A percentile compares a stretch with the other conserved stretches of the same genome.
phyloP scores from a whole-genome alignment of 2,329 filamentous ascomycete species.

The Fusarium sp. region DNA sequence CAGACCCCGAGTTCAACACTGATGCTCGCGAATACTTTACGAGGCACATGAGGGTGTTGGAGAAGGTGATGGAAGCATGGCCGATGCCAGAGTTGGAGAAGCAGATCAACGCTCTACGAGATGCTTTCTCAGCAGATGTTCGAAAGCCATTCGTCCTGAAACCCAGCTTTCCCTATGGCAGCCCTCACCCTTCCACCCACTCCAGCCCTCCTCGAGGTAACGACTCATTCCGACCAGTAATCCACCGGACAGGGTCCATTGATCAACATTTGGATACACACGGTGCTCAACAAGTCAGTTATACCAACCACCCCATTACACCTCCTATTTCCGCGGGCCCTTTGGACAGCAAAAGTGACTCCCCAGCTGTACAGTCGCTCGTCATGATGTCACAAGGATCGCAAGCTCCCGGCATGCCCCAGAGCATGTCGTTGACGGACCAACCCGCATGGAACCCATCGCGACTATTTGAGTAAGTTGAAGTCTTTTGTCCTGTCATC shows the following conservation, averaged over 20 bases:
- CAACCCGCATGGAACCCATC: conserved; percentile 84
- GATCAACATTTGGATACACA: conserved; percentile 67
- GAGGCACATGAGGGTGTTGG: conserved; percentile 92
- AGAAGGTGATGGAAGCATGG: conserved; percentile 85
- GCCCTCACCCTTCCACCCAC: conserved; percentile 73
- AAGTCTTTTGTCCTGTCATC: no score
- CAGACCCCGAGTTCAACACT: conserved; percentile 86
- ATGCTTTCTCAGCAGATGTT: conserved; percentile 90
- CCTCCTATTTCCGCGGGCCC: conserved; percentile 81
- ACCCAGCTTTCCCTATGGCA: conserved; percentile 86
- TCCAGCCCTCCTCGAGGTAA: conserved; percentile 71
- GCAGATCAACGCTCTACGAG: conserved; percentile 88
- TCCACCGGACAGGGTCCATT: conserved; percentile 61
- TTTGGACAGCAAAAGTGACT: conserved; percentile 81
- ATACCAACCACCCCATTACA: conserved; percentile 77
- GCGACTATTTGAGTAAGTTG: conserved; percentile 87
- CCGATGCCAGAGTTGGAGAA: conserved; percentile 90
- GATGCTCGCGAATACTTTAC: conserved; percentile 92
- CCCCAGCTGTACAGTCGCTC: conserved; percentile 77
- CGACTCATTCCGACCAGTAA: conserved; percentile 62
- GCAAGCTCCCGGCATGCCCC: conserved; percentile 63
- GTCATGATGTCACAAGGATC: conserved; percentile 75
- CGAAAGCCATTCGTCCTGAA: conserved; percentile 90
- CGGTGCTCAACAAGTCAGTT: conserved; percentile 72
- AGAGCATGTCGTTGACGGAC: conserved; percentile 71